Base-by-base conservation (phyloP, 164 flowering plant species). In the Akebia trifoliata region DNA sequence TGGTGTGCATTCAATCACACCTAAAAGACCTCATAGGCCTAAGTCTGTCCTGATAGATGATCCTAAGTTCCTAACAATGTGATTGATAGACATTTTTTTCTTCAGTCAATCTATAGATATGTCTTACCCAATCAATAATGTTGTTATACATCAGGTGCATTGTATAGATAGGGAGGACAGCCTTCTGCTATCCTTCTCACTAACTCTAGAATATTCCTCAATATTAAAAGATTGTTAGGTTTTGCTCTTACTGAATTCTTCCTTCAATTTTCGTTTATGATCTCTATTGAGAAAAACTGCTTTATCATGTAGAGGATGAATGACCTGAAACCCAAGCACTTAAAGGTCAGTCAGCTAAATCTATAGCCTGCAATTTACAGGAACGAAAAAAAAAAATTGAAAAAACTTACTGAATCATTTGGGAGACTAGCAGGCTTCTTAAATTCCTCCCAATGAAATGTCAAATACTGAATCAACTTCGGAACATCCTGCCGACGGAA, bases 401-500 rank as follows among this genome's bases (percentile, higher is more conserved):
- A n/a, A n/a, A 32, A 70, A 72, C 80, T 70, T 70, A 85, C 88
- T 44, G 57, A 65, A 60, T 74, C 71, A 59, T 54, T 31, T 34
- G 29, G 42, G 15, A 49, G 64, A 57, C 25, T 28, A 30, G 60
- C 70, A 31, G 62, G 55, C 22, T 60, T 69, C 61, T 72, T 68
- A 57, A 79, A 69, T 39, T 80, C 90, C 64, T 68, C 50, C 68
- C 76, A 69, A 55, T 84, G 85, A 15, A 59, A 44, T 69, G 36
- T 71, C 64, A 90, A 50, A 74, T 84, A 93, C 61, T 87, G 85
- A 40, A 61, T 68, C 57, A 93, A 58, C 69, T 78, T 86, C 44
- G 88, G 82, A 63, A 78, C 81, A 78, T 93, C 99, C 74, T 83
- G 75, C 40, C 87, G 75, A 11, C 89, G 85, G 51, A 90, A 93